Base-by-base conservation (phyloP, 768 basidiomycete genomes). In the Tylopilus rubrobrunneus region DNA sequence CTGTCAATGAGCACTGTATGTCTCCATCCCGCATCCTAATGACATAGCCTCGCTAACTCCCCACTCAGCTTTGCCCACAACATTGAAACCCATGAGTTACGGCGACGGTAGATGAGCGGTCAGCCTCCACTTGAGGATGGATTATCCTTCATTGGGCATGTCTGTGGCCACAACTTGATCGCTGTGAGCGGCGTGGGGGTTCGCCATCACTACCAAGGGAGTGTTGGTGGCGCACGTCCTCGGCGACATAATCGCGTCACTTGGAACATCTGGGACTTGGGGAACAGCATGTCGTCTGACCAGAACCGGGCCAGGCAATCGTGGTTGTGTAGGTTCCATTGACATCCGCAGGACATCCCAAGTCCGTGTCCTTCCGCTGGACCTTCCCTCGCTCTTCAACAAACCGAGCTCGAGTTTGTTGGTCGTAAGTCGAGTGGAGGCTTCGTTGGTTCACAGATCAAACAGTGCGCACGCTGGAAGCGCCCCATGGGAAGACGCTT, bases 161-260 rank as follows among this genome's bases (percentile, higher is more conserved):
- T 81, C 0, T 92, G 89, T 64, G 89, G 89, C 0, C 90, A 92
- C 69, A 91, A 91, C 67, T 76, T 92, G 57, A 91, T 91, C 60
- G 89, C 89, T 43, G 79, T 85, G 61, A 81, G 82, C 57, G 89
- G 89, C 37, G 82, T 88, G 31, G 90, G 85, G 33, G 74, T 85
- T n/a, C 42, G 88, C 89, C 28, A 68, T 92, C 51, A 86, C 86
- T 33, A 76, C 90, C 49, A 86, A 85, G 88, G 85, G 25, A n/a
- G n/a, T n/a, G n/a, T n/a, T n/a, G n/a, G n/a, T n/a, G n/a, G n/a
- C n/a, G n/a, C n/a, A n/a, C n/a, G n/a, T n/a, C n/a, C n/a, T n/a
- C n/a, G n/a, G n/a, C n/a, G n/a, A n/a, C n/a, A n/a, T n/a, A n/a
- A n/a, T n/a, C n/a, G n/a, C n/a, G n/a, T n/a, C n/a, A n/a, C n/a